Evolutionary conservation across 257 asterid species (phyloP).

Genomic region (Salvia hispanica): DNA sequence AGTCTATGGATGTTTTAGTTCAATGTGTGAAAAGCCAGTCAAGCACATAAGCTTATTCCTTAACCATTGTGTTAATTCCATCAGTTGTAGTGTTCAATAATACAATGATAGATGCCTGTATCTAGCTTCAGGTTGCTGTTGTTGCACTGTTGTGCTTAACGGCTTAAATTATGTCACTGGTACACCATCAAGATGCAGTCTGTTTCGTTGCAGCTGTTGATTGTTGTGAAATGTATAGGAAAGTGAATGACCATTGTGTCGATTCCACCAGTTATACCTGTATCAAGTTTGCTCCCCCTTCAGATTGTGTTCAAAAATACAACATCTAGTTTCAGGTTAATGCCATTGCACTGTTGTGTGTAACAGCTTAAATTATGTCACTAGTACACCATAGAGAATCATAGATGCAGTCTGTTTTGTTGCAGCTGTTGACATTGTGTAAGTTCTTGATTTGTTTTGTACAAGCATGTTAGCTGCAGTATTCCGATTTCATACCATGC

Average conservation of each 20-base stretch:
- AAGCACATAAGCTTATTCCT: neutral
- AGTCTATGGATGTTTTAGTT: neutral
- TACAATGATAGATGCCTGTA: neutral
- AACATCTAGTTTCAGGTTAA: constrained; percentile 2
- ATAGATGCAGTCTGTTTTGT: neutral
- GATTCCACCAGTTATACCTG: too few species aligned
- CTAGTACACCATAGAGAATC: neutral
- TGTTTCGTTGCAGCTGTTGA: neutral
- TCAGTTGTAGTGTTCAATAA: neutral
- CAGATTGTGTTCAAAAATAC: neutral
- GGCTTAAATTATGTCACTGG: neutral
- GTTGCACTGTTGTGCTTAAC: neutral
- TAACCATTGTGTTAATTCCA: neutral
- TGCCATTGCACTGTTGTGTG: neutral
- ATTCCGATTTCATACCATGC: neutral
- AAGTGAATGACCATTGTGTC: too few species aligned
- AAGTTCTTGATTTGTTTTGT: constrained; percentile 5
- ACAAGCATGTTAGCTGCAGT: constrained; percentile 13
- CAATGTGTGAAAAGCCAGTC: too few species aligned
- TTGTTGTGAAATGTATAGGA: neutral
- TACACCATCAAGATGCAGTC: neutral
- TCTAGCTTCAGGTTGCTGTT: constrained; percentile 5
- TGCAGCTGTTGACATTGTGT: neutral
- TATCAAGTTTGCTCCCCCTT: too few species aligned
- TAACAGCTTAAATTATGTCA: neutral